Evolutionary conservation across 2,329 filamentous ascomycete species (phyloP).

Genomic region (Curvularia verruculosa): DNA sequence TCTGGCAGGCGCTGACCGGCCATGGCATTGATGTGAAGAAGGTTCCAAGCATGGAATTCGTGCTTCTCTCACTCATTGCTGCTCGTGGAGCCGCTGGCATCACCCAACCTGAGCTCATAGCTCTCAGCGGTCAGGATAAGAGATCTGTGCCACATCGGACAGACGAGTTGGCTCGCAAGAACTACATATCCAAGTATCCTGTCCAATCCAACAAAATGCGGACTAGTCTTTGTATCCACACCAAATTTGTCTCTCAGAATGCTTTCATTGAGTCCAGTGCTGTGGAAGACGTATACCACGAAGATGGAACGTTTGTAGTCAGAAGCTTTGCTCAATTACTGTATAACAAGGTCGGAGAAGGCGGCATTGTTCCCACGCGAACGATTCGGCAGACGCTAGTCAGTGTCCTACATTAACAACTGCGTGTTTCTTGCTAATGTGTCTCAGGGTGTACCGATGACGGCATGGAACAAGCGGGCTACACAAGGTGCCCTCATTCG

Average conservation of each 20-base stretch:
- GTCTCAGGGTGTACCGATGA: conserved; percentile 37
- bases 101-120: conserved; percentile 62
- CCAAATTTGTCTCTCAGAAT: conserved; percentile 54
- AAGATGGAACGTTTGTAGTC: conserved; percentile 53
- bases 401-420: conserved; percentile 22
- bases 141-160: conserved; percentile 68
- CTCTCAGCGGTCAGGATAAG: conserved; percentile 66
- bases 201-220: conserved; percentile 52
- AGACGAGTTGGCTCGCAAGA: conserved; percentile 61
- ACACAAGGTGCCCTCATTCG: conserved; percentile 49
- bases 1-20: conserved; percentile 66
- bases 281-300: conserved; percentile 44
- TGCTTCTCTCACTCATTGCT: conserved; percentile 64
- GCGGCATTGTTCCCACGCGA: conserved; percentile 58
- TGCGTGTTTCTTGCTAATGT: conserved; percentile 20
- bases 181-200: conserved; percentile 64
- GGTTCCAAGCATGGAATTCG: conserved; percentile 62
- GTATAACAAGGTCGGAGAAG: conserved; percentile 57
- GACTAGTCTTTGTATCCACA: conserved; percentile 63
- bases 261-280: conserved; percentile 35
- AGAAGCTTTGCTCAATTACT: conserved; percentile 57
- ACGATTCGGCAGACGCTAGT: conserved; percentile 59
- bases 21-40: conserved; percentile 63
- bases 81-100: conserved; percentile 61
- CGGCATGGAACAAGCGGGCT: conserved; percentile 48